These are phyloP conservation scores for Psilocybe tampanensis DNA, from an alignment of 768 basidiomycete genomes.

Conservation along the genomic window DNA sequence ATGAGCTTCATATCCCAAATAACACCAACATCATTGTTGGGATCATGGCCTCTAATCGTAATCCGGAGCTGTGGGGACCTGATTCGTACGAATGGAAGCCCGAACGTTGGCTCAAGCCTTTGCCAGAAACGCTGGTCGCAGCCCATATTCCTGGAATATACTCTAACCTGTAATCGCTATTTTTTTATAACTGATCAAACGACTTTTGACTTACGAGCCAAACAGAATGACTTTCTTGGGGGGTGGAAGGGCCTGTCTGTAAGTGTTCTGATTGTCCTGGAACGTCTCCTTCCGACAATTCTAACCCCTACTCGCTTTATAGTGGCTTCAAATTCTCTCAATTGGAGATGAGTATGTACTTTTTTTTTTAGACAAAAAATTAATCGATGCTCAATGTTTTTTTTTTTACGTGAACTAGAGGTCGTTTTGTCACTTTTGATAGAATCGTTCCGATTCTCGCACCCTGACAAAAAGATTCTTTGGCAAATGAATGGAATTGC, in stretches of 20 bases:
- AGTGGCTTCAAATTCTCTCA: conserved; percentile 45
- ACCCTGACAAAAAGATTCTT: conserved; percentile 20
- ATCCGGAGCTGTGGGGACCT: conserved; percentile 41
- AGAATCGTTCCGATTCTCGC: conserved; percentile 20
- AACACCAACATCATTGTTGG: conserved; percentile 40
- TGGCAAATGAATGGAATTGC: conserved; percentile 26
- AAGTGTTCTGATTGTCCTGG: no score
- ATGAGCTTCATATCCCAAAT: conserved; percentile 39
- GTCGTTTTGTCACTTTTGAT: conserved; percentile 23
- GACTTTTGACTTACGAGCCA: no score
- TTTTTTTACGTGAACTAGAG: no score
- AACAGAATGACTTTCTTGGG: conserved; percentile 37
- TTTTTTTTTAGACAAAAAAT: no score
- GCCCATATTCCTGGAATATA: conserved; percentile 22
- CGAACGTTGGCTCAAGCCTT: conserved; percentile 40
- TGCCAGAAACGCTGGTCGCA: conserved; percentile 9
- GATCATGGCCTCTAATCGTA: conserved; percentile 31
- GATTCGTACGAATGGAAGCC: conserved; percentile 49
- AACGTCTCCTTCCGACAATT: no score
- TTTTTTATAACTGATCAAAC: background rate
- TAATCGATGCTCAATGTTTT: no score
- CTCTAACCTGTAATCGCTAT: conserved; percentile 17
- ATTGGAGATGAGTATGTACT: conserved; percentile 47
- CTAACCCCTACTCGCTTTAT: background rate
- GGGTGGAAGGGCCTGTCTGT: conserved; percentile 48